These are phyloP conservation scores for Leptomonas seymouri DNA, from an alignment of 208 protist genomes.

Conservation along the genomic window DNA sequence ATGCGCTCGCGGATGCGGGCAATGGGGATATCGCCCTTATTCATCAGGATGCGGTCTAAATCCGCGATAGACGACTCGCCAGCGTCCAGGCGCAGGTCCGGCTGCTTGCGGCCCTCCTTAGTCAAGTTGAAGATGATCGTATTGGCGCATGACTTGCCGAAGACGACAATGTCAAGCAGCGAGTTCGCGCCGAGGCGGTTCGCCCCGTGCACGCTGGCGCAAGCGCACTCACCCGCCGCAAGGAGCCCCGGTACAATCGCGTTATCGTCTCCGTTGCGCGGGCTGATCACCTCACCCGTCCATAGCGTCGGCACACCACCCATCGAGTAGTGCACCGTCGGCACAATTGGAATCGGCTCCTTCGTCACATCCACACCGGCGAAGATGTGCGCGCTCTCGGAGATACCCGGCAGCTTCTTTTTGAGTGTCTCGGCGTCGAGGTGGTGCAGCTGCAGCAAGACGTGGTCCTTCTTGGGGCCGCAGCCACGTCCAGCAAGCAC, in stretches of 20 bases:
- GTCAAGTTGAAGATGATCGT: slow-evolving; percentile 94
- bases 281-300: slow-evolving; percentile 92
- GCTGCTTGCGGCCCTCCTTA: slow-evolving; percentile 89
- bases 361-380: slow-evolving; percentile 99
- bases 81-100: slow-evolving; percentile 79
- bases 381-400: slow-evolving; percentile 99
- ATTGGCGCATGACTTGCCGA: slow-evolving; percentile 97
- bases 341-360: slow-evolving; percentile 99
- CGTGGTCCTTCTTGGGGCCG: slow-evolving; percentile 97
- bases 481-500: slow-evolving; percentile 94
- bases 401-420: slow-evolving; percentile 99
- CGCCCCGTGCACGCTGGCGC: slow-evolving; percentile 98
- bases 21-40: slow-evolving; percentile 92
- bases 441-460: slow-evolving; percentile 98
- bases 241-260: slow-evolving; percentile 97
- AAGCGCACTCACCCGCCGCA: slow-evolving; percentile 98
- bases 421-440: slow-evolving; percentile 94
- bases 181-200: slow-evolving; percentile 99
- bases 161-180: slow-evolving; percentile 99
- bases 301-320: slow-evolving; percentile 92
- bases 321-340: slow-evolving; percentile 99
- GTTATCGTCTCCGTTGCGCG: slow-evolving; percentile 91
- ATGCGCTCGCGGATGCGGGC: slow-evolving; percentile 96
- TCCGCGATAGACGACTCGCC: slow-evolving; percentile 95
- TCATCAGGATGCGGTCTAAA: slow-evolving; percentile 95